These are phyloP conservation scores for Ustilago crameri DNA, from an alignment of 1,284 basidiomycete genomes.

Conservation along the genomic window DNA sequence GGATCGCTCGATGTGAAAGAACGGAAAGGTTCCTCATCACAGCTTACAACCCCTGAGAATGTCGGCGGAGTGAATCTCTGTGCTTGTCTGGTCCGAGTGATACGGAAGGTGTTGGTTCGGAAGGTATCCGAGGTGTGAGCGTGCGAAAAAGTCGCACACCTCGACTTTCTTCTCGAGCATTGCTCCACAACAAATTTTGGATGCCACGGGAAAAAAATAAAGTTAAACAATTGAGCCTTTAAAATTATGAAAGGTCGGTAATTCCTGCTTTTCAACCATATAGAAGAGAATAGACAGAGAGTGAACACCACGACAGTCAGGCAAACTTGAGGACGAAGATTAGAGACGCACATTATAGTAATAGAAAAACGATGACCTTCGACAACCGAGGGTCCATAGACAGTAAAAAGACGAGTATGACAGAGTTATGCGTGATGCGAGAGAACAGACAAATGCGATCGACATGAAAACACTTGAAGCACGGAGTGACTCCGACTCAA, in stretches of 20 bases:
- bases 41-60: not conserved
- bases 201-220: not conserved
- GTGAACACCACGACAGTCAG: too few relatives aligned
- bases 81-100: not conserved
- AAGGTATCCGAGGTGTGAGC: not conserved
- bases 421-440: not conserved
- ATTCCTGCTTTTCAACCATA: too few relatives aligned
- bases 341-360: slow-evolving; percentile 8
- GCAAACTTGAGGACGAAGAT: too few relatives aligned
- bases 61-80: not conserved
- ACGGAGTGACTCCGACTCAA: slow-evolving; percentile 1
- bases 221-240: not conserved
- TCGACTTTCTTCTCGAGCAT: slow-evolving; percentile 2
- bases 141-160: not conserved
- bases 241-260: too few relatives aligned
- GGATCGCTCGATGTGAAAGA: slow-evolving; percentile 37
- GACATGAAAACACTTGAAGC: not conserved
- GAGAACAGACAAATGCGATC: not conserved
- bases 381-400: not conserved
- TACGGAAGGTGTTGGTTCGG: not conserved
- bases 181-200: slow-evolving; percentile 1
- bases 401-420: not conserved
- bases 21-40: slow-evolving; percentile 44
- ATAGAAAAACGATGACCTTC: not conserved
- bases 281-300: too few relatives aligned